phyloP scores from a whole-genome alignment of 148 eudicot genomes.

The Amaranthus palmeri region DNA sequence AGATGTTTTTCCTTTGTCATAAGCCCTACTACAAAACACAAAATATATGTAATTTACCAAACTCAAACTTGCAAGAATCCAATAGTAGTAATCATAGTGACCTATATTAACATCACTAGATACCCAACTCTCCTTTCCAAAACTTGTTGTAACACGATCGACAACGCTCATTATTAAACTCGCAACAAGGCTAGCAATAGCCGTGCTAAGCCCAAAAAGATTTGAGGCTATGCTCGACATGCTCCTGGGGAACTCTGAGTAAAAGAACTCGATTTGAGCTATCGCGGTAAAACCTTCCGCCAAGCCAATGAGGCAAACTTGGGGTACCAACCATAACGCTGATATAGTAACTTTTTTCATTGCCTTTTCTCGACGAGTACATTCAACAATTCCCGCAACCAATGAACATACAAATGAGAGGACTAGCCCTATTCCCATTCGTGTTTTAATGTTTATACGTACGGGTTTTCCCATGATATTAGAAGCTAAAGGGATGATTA shows the following conservation, averaged over 20 bases:
- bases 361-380: conserved; percentile 21
- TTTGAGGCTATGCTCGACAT: conserved; percentile 29
- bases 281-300: conserved; percentile 17
- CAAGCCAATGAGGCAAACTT: conserved; percentile 19
- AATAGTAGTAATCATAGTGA: conserved; percentile 40
- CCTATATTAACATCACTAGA: conserved; percentile 35
- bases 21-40: conserved; percentile 26
- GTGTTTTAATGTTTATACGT: conserved; percentile 13
- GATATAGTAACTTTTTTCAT: conserved; percentile 19
- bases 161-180: conserved; percentile 18
- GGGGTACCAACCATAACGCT: conserved; percentile 28
- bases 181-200: conserved; percentile 18
- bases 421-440: conserved; percentile 36
- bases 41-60: conserved; percentile 29
- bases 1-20: conserved; percentile 11
- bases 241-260: conserved; percentile 28
- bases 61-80: conserved; percentile 32
- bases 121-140: conserved; percentile 39
- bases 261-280: conserved; percentile 29
- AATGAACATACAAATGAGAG: conserved; percentile 20
- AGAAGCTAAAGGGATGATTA: conserved; percentile 35
- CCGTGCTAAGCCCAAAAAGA: conserved; percentile 10
- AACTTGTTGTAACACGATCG: conserved; percentile 17
- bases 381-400: conserved; percentile 27
- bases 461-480: conserved; percentile 23